Evolutionary conservation across 2,329 filamentous ascomycete species (phyloP), one percentile per base, ranked within the genome.

Genomic region (Lecanicillium sp.): DNA sequence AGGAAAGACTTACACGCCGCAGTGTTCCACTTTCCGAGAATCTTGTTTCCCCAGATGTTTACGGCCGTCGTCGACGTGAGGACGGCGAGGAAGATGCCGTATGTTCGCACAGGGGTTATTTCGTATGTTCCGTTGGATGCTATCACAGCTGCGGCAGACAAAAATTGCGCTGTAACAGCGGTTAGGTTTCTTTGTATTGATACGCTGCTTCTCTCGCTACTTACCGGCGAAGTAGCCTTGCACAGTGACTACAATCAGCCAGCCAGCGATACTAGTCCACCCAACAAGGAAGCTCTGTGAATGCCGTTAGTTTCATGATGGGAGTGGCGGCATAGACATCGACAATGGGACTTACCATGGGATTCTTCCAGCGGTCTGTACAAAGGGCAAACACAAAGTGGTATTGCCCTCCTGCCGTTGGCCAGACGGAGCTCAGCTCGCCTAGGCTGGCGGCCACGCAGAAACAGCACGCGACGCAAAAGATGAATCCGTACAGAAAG

Each of bases 351-450:
- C 49, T 18, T 40, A 64, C 62, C 53, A 62, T 56, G 0, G 52
- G 39, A 25, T 54, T 60, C 36, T 53, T 62, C 63, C 64, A 68
- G 14, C 45, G 49, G 0, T 61, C 53, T 3, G 58, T 57, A 19
- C 57, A 64, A 8, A 68, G 37, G 0, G 62, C 61, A 44, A 62
- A 65, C 3, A 62, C 62, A 18, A 65, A 66, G 36, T 69, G 63
- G 48, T 68, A 69, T 33, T 69, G 66, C 1, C 66, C 66, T 7
- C 65, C 66, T 0, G 65, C 62, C 0, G 66, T 70, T 0, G 65
- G 66, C 62, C 64, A 70, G 31, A 68, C 61, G 3, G 63, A 59
- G 0, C 60, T 57, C 3, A 69, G 47, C 41, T 69, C 66, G 2
- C 61, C 66, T 4, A 69, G 48, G 18, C 62, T 67, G 0, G 62